phyloP scores from a whole-genome alignment of 106 monocot species.

The Allium cepa region DNA sequence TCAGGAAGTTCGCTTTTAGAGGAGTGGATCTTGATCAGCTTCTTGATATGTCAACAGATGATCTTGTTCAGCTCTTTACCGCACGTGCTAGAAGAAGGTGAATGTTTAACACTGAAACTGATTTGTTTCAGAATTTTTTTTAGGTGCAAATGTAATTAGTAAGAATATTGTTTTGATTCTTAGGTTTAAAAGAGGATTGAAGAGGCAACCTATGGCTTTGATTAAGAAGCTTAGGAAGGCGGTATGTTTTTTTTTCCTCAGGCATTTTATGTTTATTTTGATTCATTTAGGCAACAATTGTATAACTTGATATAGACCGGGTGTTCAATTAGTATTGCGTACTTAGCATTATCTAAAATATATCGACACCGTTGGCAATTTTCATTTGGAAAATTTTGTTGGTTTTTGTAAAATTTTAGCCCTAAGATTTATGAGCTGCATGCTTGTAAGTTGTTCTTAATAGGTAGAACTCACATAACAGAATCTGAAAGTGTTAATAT shows the following conservation, averaged over 20 bases:
- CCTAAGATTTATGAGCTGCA: background rate
- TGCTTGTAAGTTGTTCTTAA: background rate
- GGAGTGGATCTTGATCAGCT: slow-evolving; percentile 73
- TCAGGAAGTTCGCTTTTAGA: slow-evolving; percentile 68
- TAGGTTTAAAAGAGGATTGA: slow-evolving; percentile 73
- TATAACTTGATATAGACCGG: background rate
- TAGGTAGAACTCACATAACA: background rate
- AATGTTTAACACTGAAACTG: no score
- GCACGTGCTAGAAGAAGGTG: slow-evolving; percentile 76
- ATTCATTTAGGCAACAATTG: background rate
- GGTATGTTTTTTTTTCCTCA: slow-evolving; percentile 18
- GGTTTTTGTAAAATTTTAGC: background rate
- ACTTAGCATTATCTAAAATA: background rate
- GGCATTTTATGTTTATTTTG: background rate
- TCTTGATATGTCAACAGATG: slow-evolving; percentile 76
- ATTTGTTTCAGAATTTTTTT: no score
- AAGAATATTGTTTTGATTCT: background rate
- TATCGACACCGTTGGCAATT: background rate
- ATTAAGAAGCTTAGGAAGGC: slow-evolving; percentile 92
- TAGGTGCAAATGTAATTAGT: no score
- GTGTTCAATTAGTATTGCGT: background rate
- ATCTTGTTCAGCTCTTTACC: slow-evolving; percentile 70
- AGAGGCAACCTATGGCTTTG: slow-evolving; percentile 91
- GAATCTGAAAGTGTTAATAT: no score
- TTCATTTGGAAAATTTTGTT: background rate